Percentiles rank a stretch among this genome's conserved stretches.
phyloP scores from a whole-genome alignment of 768 basidiomycete species.

The Mycena kentingensis region DNA sequence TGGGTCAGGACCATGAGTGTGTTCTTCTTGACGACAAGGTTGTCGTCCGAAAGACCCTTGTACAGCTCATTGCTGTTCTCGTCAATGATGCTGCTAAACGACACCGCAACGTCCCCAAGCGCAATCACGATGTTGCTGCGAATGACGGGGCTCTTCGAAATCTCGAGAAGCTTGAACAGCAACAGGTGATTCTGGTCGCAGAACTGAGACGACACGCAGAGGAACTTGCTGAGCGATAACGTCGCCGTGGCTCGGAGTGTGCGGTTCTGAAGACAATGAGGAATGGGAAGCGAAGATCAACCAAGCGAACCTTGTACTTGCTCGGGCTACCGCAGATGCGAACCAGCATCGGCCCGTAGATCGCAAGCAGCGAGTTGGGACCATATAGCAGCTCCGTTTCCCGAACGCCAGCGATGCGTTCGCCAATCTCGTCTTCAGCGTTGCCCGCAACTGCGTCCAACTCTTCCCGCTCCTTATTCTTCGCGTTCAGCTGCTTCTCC shows the following conservation, averaged over 20 bases:
- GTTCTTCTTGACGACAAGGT: constrained; percentile 96
- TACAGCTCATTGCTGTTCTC: constrained; percentile 97
- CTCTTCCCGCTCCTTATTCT: constrained; percentile 72
- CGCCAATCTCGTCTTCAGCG: constrained; percentile 97
- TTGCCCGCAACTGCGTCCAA: constrained; percentile 97
- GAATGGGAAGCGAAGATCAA: not conserved
- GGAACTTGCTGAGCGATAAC: constrained; percentile 90
- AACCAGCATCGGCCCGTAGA: constrained; percentile 89
- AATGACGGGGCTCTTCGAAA: constrained; percentile 85
- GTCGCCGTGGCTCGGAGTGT: constrained; percentile 86
- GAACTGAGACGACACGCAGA: constrained; percentile 92
- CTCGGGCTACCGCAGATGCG: constrained; percentile 90
- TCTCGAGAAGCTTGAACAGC: constrained; percentile 93
- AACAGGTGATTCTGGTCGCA: constrained; percentile 88
- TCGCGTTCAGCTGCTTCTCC: constrained; percentile 62
- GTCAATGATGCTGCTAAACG: constrained; percentile 96
- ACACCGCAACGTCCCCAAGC: constrained; percentile 95
- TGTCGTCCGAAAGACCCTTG: constrained; percentile 85
- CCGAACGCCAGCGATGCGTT: constrained; percentile 78
- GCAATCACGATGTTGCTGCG: constrained; percentile 97
- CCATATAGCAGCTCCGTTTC: constrained; percentile 90
- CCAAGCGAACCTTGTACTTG: constrained; percentile 69
- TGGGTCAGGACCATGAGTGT: constrained; percentile 98
- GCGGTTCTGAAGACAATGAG: constrained; percentile 58
- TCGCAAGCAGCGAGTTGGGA: constrained; percentile 71